phyloP scores from a whole-genome alignment of 371 early-diverging fungal species.

The Rhizopus delemar region DNA sequence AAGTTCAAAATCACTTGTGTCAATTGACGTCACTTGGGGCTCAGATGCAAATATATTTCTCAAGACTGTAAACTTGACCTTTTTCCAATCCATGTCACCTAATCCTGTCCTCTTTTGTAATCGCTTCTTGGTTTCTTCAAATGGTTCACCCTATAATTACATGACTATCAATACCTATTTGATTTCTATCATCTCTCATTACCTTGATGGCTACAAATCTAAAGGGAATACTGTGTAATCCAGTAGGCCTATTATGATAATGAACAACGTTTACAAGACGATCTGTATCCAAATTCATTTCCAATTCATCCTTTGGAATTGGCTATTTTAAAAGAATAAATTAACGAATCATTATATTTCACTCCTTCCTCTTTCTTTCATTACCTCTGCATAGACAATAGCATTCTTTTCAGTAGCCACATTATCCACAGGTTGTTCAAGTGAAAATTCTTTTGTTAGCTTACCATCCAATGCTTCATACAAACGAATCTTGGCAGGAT shows the following conservation, averaged over 20 bases:
- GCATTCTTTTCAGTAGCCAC: constrained; percentile 32
- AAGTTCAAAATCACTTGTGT: constrained; percentile 55
- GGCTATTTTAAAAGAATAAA: constrained; percentile 40
- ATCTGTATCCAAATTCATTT: constrained; percentile 49
- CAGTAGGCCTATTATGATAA: constrained; percentile 67
- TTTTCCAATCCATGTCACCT: constrained; percentile 85
- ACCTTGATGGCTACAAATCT: constrained; percentile 67
- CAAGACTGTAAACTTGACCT: constrained; percentile 67
- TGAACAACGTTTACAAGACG: constrained; percentile 68
- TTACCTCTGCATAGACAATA: constrained; percentile 45
- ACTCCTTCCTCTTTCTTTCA: not conserved
- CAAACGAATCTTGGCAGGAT: constrained; percentile 36
- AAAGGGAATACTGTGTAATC: constrained; percentile 85
- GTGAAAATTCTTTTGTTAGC: constrained; percentile 38
- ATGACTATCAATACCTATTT: not conserved
- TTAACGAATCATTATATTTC: not conserved
- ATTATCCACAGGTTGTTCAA: constrained; percentile 43
- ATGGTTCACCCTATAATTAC: constrained; percentile 58
- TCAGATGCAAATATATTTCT: constrained; percentile 22
- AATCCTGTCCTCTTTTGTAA: constrained; percentile 73
- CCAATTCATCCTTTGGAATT: constrained; percentile 62
- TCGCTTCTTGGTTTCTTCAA: constrained; percentile 70
- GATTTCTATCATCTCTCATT: not conserved
- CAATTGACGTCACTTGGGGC: constrained; percentile 35
- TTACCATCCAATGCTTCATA: constrained; percentile 46